Evolutionary conservation across 2,329 filamentous ascomycete species (phyloP).

Genomic region (Fusarium acutatum): DNA sequence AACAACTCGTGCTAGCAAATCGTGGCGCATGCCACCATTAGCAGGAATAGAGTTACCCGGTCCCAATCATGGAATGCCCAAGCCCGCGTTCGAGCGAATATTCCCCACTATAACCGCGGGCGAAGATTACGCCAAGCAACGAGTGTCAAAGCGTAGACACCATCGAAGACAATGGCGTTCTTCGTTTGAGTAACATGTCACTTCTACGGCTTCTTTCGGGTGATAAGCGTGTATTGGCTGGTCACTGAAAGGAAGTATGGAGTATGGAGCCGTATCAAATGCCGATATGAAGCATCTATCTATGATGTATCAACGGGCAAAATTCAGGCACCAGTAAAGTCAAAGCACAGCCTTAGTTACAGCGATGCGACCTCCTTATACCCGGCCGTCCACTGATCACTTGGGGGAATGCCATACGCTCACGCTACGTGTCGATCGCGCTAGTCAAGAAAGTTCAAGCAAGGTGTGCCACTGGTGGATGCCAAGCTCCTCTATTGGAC

Average conservation of each 20-base stretch:
- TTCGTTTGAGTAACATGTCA: neutral
- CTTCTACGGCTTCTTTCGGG: neutral
- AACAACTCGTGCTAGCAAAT: neutral
- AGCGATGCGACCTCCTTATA: neutral
- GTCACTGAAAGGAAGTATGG: rapidly evolving
- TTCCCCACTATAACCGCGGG: neutral
- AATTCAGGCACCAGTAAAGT: neutral
- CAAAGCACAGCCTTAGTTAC: neutral
- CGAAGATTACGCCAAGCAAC: neutral
- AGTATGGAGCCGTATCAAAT: neutral
- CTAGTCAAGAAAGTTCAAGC: neutral
- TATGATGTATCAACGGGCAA: neutral
- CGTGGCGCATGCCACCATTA: neutral
- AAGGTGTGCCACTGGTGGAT: neutral
- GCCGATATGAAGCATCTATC: no score
- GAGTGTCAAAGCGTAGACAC: neutral
- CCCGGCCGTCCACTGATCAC: neutral
- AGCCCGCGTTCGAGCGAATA: neutral
- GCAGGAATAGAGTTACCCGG: neutral
- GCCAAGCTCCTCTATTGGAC: neutral
- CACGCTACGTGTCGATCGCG: neutral
- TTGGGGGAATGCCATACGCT: neutral
- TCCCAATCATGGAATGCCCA: neutral
- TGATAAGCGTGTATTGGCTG: no score
- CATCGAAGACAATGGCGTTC: neutral